A percentile compares a stretch with the other conserved stretches of the same genome.
Evolutionary conservation across 2,329 filamentous ascomycete species (phyloP).

Genomic region (Pseudogymnoascus sp.): DNA sequence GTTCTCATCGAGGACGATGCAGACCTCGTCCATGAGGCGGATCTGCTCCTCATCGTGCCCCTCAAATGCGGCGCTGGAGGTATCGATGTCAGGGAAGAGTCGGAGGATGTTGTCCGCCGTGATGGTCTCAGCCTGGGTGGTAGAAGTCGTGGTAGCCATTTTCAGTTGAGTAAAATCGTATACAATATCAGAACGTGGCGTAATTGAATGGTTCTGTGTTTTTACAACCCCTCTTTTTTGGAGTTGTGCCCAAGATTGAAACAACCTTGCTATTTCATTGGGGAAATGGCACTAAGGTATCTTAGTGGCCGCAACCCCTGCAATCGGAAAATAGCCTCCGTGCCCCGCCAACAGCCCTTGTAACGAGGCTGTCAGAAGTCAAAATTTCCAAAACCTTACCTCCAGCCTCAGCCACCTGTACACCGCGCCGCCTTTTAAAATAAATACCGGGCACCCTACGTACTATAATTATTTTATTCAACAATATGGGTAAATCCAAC

Average conservation of each 20-base stretch:
- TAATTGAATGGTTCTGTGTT: neutral
- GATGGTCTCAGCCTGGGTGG: constrained; percentile 51
- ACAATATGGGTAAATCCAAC: constrained; percentile 49
- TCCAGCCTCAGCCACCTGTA: neutral
- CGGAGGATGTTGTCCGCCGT: constrained; percentile 79
- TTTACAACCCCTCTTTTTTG: constrained; percentile 7
- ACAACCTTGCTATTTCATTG: constrained; percentile 2
- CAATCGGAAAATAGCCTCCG: constrained; percentile 1
- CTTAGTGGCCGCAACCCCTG: constrained; percentile 2
- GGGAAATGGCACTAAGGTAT: constrained; percentile 1
- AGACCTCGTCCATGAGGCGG: constrained; percentile 95
- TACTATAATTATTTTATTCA: neutral
- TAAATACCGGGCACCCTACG: neutral
- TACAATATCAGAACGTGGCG: neutral
- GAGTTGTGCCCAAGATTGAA: constrained; percentile 1
- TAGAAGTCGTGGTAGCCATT: constrained; percentile 31
- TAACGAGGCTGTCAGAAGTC: constrained; percentile 6
- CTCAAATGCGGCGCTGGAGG: constrained; percentile 62
- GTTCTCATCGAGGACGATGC: constrained; percentile 90
- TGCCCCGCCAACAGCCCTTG: constrained; percentile 1
- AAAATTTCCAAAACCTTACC: constrained; percentile 8
- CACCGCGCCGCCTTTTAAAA: neutral
- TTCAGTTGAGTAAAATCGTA: neutral
- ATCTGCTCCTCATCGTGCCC: constrained; percentile 98
- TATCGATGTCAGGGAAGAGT: constrained; percentile 78